Evolutionary conservation across 2,329 filamentous ascomycete species (phyloP), one percentile per base, ranked within the genome.

Genomic region (Curvularia hawaiiensis): DNA sequence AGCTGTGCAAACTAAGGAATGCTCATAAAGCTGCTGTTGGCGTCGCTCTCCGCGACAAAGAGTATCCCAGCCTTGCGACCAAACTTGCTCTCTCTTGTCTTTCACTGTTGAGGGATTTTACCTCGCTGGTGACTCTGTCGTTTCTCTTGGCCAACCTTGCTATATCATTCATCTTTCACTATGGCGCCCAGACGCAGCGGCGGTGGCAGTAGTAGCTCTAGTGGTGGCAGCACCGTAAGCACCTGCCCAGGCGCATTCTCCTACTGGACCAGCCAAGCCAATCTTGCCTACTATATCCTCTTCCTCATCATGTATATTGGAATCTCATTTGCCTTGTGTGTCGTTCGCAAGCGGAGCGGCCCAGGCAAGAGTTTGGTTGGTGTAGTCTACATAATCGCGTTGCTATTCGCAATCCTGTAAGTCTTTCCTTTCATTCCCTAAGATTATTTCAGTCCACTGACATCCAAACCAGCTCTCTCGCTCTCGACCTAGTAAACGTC

Each of bases 331-430:
- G 44, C 55, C 3, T 10, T 63, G 4, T 68, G 52, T 51, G 52
- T 60, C 9, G 40, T 69, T 3, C 64, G 61, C 26, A 71, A 64
- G 54, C 63, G 56, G n/a, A 50, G 48, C 51, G 53, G 61, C 20
- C 50, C 60, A 28, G 61, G 67, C 4, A 70, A 62, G 50, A 66
- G 56, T 18, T 53, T 75, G 9, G 20, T 69, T 4, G 69, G 70
- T 9, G 24, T 41, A 11, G 47, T 65, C 3, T 72, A 64, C 24
- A 41, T 65, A 12, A 1, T 59, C 2, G 52, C 66, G 1, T 33
- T 69, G 0, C 45, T 59, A 24, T 57, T 62, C 39, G 45, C 52
- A 20, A 40, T 70, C 12, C 10, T 68, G 71, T 73, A 55, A 64
- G 69, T 63, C 31, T 20, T 14, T 5, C 16, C 24, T 10, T 45